These are phyloP conservation scores for Luffa aegyptiaca DNA, from an alignment of 306 rosid species.

Conservation along the genomic window DNA sequence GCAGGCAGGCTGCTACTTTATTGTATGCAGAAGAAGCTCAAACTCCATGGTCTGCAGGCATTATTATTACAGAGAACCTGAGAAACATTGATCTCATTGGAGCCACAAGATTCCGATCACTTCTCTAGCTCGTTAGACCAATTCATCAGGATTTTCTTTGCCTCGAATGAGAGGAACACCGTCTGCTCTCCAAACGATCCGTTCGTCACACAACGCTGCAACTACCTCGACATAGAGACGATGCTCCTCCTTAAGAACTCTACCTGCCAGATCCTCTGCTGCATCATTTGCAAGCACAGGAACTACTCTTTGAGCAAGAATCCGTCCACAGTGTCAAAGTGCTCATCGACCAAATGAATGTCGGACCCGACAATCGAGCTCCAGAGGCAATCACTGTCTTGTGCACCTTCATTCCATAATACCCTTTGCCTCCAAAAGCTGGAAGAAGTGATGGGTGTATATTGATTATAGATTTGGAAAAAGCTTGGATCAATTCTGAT, in stretches of 20 bases:
- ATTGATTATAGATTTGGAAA: slow-evolving; percentile 54
- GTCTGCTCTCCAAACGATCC: slow-evolving; percentile 69
- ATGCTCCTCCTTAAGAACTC: slow-evolving; percentile 89
- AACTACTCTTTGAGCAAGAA: slow-evolving; percentile 78
- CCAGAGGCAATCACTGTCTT: slow-evolving; percentile 88
- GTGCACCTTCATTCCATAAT: slow-evolving; percentile 87
- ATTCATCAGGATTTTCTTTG: slow-evolving; percentile 58
- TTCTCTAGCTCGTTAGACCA: neutral
- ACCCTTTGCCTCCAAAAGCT: slow-evolving; percentile 94
- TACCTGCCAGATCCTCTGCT: slow-evolving; percentile 63
- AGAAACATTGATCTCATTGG: neutral
- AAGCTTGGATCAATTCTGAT: slow-evolving; percentile 54
- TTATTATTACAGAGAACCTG: neutral
- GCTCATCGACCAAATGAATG: slow-evolving; percentile 89
- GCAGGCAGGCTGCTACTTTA: neutral
- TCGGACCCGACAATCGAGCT: slow-evolving; percentile 87
- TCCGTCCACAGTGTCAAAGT: slow-evolving; percentile 81
- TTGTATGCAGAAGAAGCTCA: neutral
- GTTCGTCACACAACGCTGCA: slow-evolving; percentile 71
- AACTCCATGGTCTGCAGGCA: neutral
- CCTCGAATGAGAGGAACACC: slow-evolving; percentile 81
- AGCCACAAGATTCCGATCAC: neutral
- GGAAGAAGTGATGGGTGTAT: slow-evolving; percentile 97
- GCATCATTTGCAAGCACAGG: slow-evolving; percentile 71
- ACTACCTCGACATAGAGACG: slow-evolving; percentile 56